phyloP scores from a whole-genome alignment of 768 basidiomycete genomes.

The Serendipita sp. region DNA sequence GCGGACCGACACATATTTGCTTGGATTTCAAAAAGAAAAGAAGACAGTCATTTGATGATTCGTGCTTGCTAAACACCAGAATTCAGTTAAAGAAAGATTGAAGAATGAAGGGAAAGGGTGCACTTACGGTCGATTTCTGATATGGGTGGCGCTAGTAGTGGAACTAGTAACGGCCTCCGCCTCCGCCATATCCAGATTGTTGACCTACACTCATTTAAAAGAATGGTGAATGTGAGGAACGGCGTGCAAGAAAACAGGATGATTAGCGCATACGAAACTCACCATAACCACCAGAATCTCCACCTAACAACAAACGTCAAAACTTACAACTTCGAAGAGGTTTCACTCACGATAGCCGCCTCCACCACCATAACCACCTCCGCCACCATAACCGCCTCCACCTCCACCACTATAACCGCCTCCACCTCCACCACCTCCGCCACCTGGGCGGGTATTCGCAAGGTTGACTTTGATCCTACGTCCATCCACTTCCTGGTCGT shows the following conservation, averaged over 20 bases:
- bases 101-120: no score
- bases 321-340: not conserved
- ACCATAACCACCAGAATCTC: not conserved
- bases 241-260: not conserved
- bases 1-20: no score
- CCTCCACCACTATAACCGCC: conserved; percentile 18
- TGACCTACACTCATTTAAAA: no score
- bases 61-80: no score
- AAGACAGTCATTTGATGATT: no score
- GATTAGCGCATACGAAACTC: not conserved
- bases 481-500: conserved; percentile 90
- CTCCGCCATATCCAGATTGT: not conserved
- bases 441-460: conserved; percentile 50
- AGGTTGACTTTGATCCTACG: conserved; percentile 80
- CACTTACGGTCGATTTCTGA: no score
- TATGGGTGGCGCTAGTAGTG: no score
- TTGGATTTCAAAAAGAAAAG: no score
- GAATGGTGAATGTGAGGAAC: not conserved
- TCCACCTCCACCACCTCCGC: conserved; percentile 32
- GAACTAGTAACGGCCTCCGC: no score
- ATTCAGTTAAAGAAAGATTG: no score
- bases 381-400: conserved; percentile 22
- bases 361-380: conserved; percentile 19
- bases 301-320: not conserved
- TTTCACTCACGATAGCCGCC: not conserved